These are phyloP conservation scores for Suillus lakei DNA, from an alignment of 768 basidiomycete species.

Conservation along the genomic window DNA sequence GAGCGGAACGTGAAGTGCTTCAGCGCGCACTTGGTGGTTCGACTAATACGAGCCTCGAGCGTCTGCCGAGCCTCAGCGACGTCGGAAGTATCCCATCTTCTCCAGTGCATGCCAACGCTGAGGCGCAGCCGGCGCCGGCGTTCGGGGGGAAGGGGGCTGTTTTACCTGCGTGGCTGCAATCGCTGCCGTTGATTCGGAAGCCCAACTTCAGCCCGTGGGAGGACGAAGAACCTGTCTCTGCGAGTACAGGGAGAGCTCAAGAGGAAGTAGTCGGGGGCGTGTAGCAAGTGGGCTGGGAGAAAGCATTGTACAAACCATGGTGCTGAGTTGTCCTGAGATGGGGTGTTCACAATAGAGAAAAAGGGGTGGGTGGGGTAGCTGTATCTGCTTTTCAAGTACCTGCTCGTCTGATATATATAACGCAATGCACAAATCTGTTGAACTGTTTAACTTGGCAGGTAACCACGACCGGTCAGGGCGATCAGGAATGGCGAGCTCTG, in stretches of 20 bases:
- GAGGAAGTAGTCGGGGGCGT: slow-evolving; percentile 26
- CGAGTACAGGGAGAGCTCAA: slow-evolving; percentile 17
- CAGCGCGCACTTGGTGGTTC: slow-evolving; percentile 79
- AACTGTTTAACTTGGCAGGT: slow-evolving; percentile 12
- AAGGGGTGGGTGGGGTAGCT: slow-evolving; percentile 21
- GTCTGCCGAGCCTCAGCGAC: slow-evolving; percentile 77
- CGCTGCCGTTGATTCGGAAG: slow-evolving; percentile 68
- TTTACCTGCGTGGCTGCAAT: slow-evolving; percentile 71
- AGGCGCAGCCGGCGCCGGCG: slow-evolving; percentile 18
- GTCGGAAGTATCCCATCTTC: slow-evolving; percentile 76
- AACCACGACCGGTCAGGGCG: not conserved
- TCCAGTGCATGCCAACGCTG: slow-evolving; percentile 56
- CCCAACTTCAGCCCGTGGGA: slow-evolving; percentile 85
- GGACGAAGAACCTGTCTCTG: slow-evolving; percentile 57
- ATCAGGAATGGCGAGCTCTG: not conserved
- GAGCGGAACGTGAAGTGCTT: slow-evolving; percentile 84
- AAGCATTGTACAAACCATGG: slow-evolving; percentile 17
- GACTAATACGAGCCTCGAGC: slow-evolving; percentile 76
- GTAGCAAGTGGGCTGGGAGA: slow-evolving; percentile 6
- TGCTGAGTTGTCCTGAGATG: slow-evolving; percentile 17
- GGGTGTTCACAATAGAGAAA: slow-evolving; percentile 18
- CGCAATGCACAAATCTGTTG: slow-evolving; percentile 34
- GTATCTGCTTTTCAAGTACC: slow-evolving; percentile 28
- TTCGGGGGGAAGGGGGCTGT: slow-evolving; percentile 35
- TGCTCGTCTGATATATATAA: slow-evolving; percentile 36